Percentiles rank a stretch among this genome's conserved stretches.
phyloP scores from a whole-genome alignment of 2,329 filamentous ascomycete species.

The Karstenula rhodostoma region DNA sequence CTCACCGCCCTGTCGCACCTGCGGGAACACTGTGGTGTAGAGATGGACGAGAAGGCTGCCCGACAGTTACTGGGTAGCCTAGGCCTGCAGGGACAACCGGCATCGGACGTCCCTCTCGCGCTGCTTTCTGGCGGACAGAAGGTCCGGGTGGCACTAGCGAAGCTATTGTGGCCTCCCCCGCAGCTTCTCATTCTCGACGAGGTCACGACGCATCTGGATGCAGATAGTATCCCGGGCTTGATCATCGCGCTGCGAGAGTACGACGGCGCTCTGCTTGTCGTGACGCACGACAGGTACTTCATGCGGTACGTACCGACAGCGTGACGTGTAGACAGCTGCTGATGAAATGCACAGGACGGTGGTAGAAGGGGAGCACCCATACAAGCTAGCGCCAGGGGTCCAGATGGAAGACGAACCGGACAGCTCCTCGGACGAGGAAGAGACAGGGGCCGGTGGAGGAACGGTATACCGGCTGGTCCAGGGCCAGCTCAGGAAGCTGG shows the following conservation, averaged over 20 bases:
- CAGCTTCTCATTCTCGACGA: slow-evolving; percentile 81
- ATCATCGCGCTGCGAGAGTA: slow-evolving; percentile 71
- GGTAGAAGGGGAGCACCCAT: slow-evolving; percentile 66
- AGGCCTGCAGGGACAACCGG: slow-evolving; percentile 73
- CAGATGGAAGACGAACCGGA: slow-evolving; percentile 51
- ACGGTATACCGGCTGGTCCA: slow-evolving; percentile 46
- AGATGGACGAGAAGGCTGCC: slow-evolving; percentile 71
- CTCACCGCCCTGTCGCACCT: slow-evolving; percentile 73
- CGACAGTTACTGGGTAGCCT: slow-evolving; percentile 73
- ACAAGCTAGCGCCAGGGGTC: slow-evolving; percentile 46
- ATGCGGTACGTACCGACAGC: slow-evolving; percentile 61
- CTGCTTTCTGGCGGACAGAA: slow-evolving; percentile 81
- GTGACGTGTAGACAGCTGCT: neutral
- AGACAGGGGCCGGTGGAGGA: slow-evolving; percentile 56
- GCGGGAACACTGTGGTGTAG: slow-evolving; percentile 60
- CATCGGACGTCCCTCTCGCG: slow-evolving; percentile 75
- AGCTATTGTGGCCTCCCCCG: slow-evolving; percentile 72
- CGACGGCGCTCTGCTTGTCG: slow-evolving; percentile 77
- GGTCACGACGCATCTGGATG: slow-evolving; percentile 85
- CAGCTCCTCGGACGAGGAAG: slow-evolving; percentile 54
- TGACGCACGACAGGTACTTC: slow-evolving; percentile 86
- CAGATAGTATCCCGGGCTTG: slow-evolving; percentile 78
- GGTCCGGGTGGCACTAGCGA: slow-evolving; percentile 70
- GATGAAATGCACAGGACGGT: slow-evolving; percentile 64
- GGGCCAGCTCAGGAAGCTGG: slow-evolving; percentile 45